Evolutionary conservation across 2,329 filamentous ascomycete genomes (phyloP).

Genomic region (Claviceps sp.): DNA sequence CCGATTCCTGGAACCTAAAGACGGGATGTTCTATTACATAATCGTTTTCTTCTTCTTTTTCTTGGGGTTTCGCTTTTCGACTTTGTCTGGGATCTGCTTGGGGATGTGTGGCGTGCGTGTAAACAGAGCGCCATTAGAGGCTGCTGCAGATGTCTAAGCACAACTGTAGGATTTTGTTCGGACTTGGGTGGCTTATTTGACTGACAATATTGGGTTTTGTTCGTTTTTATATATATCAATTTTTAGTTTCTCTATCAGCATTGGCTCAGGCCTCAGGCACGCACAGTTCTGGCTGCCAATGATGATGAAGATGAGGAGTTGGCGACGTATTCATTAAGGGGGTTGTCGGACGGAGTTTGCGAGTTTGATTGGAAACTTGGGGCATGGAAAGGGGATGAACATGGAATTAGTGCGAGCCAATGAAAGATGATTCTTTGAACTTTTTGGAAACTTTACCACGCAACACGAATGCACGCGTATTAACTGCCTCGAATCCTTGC

Average conservation of each 20-base stretch:
- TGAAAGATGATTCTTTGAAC: not conserved
- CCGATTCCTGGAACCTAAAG: constrained; percentile 16
- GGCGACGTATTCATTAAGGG: not conserved
- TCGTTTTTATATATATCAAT: too few relatives aligned
- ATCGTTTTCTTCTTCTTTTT: too few relatives aligned
- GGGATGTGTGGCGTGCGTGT: not conserved
- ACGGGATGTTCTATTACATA: too few relatives aligned
- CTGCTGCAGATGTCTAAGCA: not conserved
- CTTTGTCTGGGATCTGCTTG: too few relatives aligned
- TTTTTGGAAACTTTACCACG: too few relatives aligned
- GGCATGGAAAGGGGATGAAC: not conserved
- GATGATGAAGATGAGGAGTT: not conserved
- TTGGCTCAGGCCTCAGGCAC: not conserved
- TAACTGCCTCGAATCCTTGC: too few relatives aligned
- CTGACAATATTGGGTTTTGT: too few relatives aligned
- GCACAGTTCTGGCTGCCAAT: not conserved
- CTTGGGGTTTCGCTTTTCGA: too few relatives aligned
- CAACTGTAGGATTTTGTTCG: not conserved
- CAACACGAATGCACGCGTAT: too few relatives aligned
- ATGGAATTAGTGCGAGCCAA: not conserved
- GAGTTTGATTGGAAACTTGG: not conserved
- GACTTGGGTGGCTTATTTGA: too few relatives aligned
- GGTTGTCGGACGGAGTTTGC: not conserved
- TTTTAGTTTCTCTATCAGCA: not conserved
- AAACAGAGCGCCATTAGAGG: not conserved